A percentile compares a stretch with the other conserved stretches of the same genome.
phyloP scores from a whole-genome alignment of 2,329 filamentous ascomycete genomes.

The Colletotrichum abscissum region DNA sequence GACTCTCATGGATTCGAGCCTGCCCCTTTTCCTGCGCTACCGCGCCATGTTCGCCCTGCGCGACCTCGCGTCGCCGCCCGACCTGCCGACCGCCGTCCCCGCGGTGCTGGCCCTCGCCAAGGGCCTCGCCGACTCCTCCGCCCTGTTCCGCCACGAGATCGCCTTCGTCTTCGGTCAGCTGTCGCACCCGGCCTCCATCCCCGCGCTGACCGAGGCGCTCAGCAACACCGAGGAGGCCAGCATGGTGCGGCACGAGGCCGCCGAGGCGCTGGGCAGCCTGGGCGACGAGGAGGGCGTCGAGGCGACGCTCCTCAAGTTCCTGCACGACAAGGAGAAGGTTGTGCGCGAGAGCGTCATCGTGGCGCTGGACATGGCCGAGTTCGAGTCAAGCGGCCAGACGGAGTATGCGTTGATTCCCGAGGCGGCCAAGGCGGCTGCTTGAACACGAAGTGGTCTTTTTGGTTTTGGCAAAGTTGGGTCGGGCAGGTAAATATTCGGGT shows the following conservation, averaged over 20 bases:
- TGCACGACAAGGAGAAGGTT: conserved; percentile 91
- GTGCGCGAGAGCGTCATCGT: conserved; percentile 96
- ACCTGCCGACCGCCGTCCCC: conserved; percentile 88
- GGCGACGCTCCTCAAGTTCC: conserved; percentile 82
- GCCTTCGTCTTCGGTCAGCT: conserved; percentile 98
- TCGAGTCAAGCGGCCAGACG: conserved; percentile 86
- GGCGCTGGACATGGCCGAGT: conserved; percentile 97
- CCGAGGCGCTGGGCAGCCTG: conserved; percentile 93
- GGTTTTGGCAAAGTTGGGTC: conserved; percentile 17
- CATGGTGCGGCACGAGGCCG: conserved; percentile 98
- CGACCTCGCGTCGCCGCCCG: conserved; percentile 92
- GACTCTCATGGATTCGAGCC: conserved; percentile 80
- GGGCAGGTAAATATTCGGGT: conserved; percentile 35
- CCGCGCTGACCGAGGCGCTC: conserved; percentile 82
- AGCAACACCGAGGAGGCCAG: conserved; percentile 85
- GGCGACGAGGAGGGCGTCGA: conserved; percentile 95
- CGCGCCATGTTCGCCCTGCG: conserved; percentile 98
- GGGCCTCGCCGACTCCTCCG: conserved; percentile 86
- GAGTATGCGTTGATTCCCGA: conserved; percentile 94
- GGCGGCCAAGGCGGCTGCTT: conserved; percentile 55
- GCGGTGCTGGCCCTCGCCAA: conserved; percentile 87
- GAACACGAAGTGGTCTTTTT: conserved; percentile 36
- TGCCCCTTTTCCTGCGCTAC: conserved; percentile 91
- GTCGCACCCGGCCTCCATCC: conserved; percentile 95
- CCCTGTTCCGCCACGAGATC: conserved; percentile 96